Conservation (phyloP, 2,329 filamentous ascomycete genomes). For the Tolypocladium endophyticum region DNA sequence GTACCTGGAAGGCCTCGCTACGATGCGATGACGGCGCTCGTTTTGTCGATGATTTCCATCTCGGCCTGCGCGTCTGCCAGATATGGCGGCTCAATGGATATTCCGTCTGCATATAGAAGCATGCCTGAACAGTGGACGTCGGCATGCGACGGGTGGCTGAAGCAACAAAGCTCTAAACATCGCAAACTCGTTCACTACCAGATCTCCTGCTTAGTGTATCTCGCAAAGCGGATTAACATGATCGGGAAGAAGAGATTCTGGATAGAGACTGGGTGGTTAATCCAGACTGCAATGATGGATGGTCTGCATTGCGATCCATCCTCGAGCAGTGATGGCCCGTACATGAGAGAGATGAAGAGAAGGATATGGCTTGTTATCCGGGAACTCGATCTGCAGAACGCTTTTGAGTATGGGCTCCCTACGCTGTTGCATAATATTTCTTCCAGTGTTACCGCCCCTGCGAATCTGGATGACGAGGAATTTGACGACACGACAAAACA, state of each 20-base stretch:
- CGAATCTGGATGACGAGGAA: neutral
- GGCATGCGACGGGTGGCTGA: neutral
- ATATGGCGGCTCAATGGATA: neutral
- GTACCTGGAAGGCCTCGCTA: neutral
- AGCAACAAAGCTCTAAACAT: neutral
- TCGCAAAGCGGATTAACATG: neutral
- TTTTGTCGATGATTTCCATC: neutral
- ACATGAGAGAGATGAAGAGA: neutral
- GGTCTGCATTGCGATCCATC: neutral
- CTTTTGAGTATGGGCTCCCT: neutral
- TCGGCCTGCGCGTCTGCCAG: neutral
- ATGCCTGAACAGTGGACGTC: neutral
- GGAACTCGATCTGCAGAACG: neutral
- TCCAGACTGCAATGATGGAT: neutral
- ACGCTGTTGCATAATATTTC: neutral
- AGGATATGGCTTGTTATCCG: neutral
- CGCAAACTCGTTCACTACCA: neutral
- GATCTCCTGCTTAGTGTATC: neutral
- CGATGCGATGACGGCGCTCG: neutral
- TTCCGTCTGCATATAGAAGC: neutral
- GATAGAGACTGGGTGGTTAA: neutral
- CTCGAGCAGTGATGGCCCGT: neutral
- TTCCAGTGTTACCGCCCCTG: neutral
- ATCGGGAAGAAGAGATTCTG: neutral
- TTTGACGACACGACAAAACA: neutral